Base-by-base conservation (phyloP, 2,329 filamentous ascomycete species). In the Trichoderma afroharzianum region DNA sequence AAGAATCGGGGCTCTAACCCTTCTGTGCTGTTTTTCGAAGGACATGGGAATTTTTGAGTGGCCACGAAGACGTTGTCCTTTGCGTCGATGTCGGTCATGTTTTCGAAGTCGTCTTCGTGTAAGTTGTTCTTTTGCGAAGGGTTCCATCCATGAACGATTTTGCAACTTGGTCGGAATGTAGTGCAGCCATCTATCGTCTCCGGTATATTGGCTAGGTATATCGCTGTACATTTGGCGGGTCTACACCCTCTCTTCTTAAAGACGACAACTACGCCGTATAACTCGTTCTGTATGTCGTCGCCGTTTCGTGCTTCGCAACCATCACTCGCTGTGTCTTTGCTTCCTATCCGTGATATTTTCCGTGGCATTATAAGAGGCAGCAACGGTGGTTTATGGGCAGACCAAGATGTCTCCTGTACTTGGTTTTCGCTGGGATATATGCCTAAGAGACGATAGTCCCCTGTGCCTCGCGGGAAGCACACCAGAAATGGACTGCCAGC, bases 381-480 rank as follows among this genome's bases (percentile, higher is more conserved):
- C 11, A 43, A 3, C 4, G 55, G 67, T 24, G 55, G 67, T 58
- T 53, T 47, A 30, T 69, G 36, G 9, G 33, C 39, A 21, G 55
- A 62, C 57, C 53, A 50, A 24, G 24, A 26, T 6, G 28, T 24
- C 8, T 62, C 15, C 5, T 36, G n/a, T 24, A 21, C 4, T 9
- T n/a, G n/a, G 14, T 36, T 24, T 3, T 62, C 21, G 21, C 8
- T 69, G 3, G 55, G 71, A n/a, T 67, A 72, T 32, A 72, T 68
- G 9, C 63, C 63, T 5, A 70, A 71, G 3, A 71, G 43, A 9
- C 68, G 68, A 47, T 73, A 71, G 50, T 53, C 50, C 1, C 47
- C 21, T 8, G 63, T 57, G 15, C 58, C 72, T 18, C 68, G 68
- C 15, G 72, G 68, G n/a, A 71, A 71, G 14, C 72, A 73, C 5